Evolutionary conservation across 176 grass and related monocot genomes (phyloP).

Genomic region (Triticum dicoccoides): DNA sequence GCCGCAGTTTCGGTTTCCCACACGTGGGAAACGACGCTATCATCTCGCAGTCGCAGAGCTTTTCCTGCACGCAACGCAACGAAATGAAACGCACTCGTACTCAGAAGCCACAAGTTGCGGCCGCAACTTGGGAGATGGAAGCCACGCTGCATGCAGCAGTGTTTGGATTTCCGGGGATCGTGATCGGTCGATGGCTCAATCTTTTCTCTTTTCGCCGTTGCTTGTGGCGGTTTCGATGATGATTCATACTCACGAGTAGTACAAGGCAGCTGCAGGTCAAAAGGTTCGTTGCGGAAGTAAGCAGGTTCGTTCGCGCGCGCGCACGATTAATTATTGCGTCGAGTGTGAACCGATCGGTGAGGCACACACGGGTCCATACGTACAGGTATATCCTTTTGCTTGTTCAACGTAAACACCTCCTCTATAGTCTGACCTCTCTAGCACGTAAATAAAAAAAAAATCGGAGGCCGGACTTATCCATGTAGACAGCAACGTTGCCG

Average conservation of each 20-base stretch:
- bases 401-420: not conserved
- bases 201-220: not conserved
- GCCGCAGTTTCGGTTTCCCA: not conserved
- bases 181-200: not conserved
- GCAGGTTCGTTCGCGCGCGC: not conserved
- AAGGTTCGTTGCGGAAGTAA: conserved; percentile 16
- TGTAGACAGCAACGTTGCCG: not conserved
- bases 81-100: not conserved
- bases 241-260: not conserved
- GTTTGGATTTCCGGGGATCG: not conserved
- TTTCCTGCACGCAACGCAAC: conserved; percentile 7
- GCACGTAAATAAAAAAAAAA: not conserved
- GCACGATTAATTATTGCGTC: not conserved
- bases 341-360: not conserved
- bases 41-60: not conserved
- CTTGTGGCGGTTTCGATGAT: not conserved
- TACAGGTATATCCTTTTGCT: not conserved
- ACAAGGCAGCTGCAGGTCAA: not conserved
- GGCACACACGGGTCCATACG: no score
- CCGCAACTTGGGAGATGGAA: not conserved
- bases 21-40: not conserved
- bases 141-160: not conserved
- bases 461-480: not conserved
- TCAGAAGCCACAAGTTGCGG: not conserved
- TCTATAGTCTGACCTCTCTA: not conserved